Base-by-base conservation (phyloP, 352 stramenopile species). In the Phytophthora pini region DNA sequence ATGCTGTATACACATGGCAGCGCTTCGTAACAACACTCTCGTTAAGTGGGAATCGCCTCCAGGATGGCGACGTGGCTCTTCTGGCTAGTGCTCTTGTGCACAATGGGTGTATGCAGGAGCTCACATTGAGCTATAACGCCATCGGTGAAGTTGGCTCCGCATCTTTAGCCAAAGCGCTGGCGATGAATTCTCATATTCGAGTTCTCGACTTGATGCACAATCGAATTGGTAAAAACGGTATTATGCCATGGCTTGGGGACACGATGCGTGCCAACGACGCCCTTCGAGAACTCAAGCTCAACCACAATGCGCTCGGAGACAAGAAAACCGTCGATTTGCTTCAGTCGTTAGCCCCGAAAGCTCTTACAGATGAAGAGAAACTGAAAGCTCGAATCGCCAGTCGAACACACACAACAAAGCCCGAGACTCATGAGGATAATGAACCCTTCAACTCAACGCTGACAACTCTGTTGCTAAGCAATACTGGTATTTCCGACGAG, bases 51-150 rank as follows among this genome's bases (percentile, higher is more conserved):
- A 92, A 91, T 61, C 76, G 82, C 20, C 64, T 93, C 1, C 61
- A 75, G 13, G 85, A 93, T 52, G 72, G 62, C 13, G 72, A 84
- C 9, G 76, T 89, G 36, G 72, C 45, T 24, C 47, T 91, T 0
- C 60, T 93, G 12, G 67, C 82, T 29, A 76, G 76, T 17, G 83
- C 77, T 39, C 56, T 93, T n/a, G 54, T 74, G 7, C 70, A 84
- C 54, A 91, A 91, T 48, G 59, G 45, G 1, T 80, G 77, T 41
- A 65, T 89, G 5, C 52, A 63, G 32, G 70, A 87, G 40, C 78
- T 93, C 41, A 76, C 81, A 24, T 65, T 93, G 15, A 91, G 81
- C 59, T 93, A 93, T 73, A 93, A 93, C 60, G 68, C 60, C 55
- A 84, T 93, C 40, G 61, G 65, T 0, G 74, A 74, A 13, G 52